Evolutionary conservation across 495 filamentous ascomycete genomes (phyloP).

Genomic region (Hypoxylon cercidicola): DNA sequence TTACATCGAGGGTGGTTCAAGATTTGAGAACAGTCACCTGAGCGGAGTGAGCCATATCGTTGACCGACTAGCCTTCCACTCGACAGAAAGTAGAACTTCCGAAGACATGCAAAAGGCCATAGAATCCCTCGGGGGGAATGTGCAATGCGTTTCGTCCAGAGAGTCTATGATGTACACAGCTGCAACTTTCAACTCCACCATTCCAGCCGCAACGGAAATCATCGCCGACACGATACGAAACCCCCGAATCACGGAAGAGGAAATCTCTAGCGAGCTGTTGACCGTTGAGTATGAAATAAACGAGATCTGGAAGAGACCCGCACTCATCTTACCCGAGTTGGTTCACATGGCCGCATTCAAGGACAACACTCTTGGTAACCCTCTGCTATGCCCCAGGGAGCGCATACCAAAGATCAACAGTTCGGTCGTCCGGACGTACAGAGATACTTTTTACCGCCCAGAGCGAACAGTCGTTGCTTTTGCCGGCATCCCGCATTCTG

Average conservation of each 20-base stretch:
- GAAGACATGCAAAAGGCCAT: slow-evolving; percentile 89
- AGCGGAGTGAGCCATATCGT: slow-evolving; percentile 95
- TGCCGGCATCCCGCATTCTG: slow-evolving; percentile 84
- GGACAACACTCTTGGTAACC: slow-evolving; percentile 94
- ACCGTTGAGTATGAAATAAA: slow-evolving; percentile 95
- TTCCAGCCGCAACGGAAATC: slow-evolving; percentile 82
- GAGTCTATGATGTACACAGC: slow-evolving; percentile 99
- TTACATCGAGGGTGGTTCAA: slow-evolving; percentile 95
- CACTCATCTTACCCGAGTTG: slow-evolving; percentile 94
- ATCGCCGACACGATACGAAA: slow-evolving; percentile 95
- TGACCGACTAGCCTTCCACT: slow-evolving; percentile 96
- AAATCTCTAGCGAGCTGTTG: slow-evolving; percentile 85
- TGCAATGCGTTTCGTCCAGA: slow-evolving; percentile 93
- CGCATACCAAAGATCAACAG: slow-evolving; percentile 80
- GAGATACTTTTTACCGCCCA: slow-evolving; percentile 84
- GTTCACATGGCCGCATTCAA: slow-evolving; percentile 95
- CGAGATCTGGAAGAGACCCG: slow-evolving; percentile 98
- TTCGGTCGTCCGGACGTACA: slow-evolving; percentile 78
- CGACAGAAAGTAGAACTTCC: slow-evolving; percentile 74
- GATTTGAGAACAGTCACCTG: slow-evolving; percentile 87
- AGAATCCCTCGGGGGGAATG: slow-evolving; percentile 90
- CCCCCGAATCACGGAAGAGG: slow-evolving; percentile 87
- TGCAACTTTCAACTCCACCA: slow-evolving; percentile 94
- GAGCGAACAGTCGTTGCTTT: slow-evolving; percentile 95
- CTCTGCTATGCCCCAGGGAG: slow-evolving; percentile 89